A percentile compares a stretch with the other conserved stretches of the same genome.
These are phyloP conservation scores for Brasilioporus rufonigricans DNA, from an alignment of 768 basidiomycete species.

Conservation along the genomic window DNA sequence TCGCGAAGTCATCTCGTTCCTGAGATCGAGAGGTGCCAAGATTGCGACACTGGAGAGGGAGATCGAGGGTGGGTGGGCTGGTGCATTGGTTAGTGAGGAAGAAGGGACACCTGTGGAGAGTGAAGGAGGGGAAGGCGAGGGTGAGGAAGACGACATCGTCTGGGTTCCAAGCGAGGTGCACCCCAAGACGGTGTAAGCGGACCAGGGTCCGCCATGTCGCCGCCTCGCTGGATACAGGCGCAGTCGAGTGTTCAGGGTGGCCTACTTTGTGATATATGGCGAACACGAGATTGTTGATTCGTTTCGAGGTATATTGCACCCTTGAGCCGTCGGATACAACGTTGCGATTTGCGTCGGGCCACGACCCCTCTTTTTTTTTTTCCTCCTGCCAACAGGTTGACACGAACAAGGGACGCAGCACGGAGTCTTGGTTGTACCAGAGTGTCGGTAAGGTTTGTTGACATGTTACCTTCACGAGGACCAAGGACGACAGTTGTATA, in stretches of 20 bases:
- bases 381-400: background rate
- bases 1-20: slow-evolving; percentile 68
- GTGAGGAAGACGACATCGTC: slow-evolving; percentile 31
- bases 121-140: slow-evolving; percentile 20
- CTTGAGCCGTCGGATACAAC: background rate
- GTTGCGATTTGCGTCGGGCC: slow-evolving; percentile 13
- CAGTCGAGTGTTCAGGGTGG: slow-evolving; percentile 16
- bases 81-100: slow-evolving; percentile 56
- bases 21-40: slow-evolving; percentile 70
- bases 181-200: slow-evolving; percentile 7
- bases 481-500: slow-evolving; percentile 1
- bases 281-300: slow-evolving; percentile 3
- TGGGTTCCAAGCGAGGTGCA: slow-evolving; percentile 28
- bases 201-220: slow-evolving; percentile 15
- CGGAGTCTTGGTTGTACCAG: slow-evolving; percentile 12
- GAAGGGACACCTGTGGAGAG: slow-evolving; percentile 24
- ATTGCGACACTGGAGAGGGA: slow-evolving; percentile 49
- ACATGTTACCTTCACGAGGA: slow-evolving; percentile 9
- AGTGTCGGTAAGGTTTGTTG: slow-evolving; percentile 12
- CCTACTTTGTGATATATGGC: slow-evolving; percentile 10
- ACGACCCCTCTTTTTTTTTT: slow-evolving; percentile 1
- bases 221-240: slow-evolving; percentile 2
- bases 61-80: slow-evolving; percentile 68
- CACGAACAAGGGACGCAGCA: slow-evolving; percentile 7
- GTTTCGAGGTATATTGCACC: slow-evolving; percentile 21